A percentile compares a stretch with the other conserved stretches of the same genome.
These are phyloP conservation scores for Theileria orientalis DNA, from an alignment of 169 alveolate genomes.

Conservation along the genomic window DNA sequence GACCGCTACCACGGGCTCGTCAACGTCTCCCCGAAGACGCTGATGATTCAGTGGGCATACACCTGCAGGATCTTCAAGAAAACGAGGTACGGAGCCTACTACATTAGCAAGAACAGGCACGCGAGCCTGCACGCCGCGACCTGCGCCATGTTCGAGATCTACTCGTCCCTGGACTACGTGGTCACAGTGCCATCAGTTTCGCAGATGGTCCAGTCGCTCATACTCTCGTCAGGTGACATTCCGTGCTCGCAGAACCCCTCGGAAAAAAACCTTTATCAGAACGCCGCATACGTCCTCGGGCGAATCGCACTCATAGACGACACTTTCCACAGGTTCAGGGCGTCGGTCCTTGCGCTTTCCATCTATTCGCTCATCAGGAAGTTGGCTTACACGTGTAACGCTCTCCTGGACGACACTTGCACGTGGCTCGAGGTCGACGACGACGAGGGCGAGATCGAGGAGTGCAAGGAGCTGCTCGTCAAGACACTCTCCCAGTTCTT, in stretches of 20 bases:
- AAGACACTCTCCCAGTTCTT: slow-evolving; percentile 44
- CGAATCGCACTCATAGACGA: slow-evolving; percentile 61
- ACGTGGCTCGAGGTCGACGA: slow-evolving; percentile 60
- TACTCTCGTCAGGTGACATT: slow-evolving; percentile 37
- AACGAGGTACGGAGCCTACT: slow-evolving; percentile 34
- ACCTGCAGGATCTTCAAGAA: slow-evolving; percentile 19
- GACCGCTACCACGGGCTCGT: slow-evolving; percentile 59
- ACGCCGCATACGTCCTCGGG: slow-evolving; percentile 32
- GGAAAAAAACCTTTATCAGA: slow-evolving; percentile 45
- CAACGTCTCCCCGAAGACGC: slow-evolving; percentile 37
- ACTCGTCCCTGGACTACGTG: slow-evolving; percentile 50
- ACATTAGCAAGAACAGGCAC: slow-evolving; percentile 21
- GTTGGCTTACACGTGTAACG: slow-evolving; percentile 20
- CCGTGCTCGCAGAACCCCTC: slow-evolving; percentile 38
- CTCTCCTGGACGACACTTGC: slow-evolving; percentile 11
- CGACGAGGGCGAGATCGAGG: slow-evolving; percentile 24
- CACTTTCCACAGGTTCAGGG: slow-evolving; percentile 54
- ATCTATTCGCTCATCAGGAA: slow-evolving; percentile 40
- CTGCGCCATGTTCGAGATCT: slow-evolving; percentile 57
- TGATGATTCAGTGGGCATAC: slow-evolving; percentile 42
- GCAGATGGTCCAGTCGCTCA: slow-evolving; percentile 52
- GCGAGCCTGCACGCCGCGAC: slow-evolving; percentile 20
- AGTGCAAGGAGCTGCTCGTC: slow-evolving; percentile 28
- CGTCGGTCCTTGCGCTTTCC: slow-evolving; percentile 49
- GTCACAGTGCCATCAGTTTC: slow-evolving; percentile 56